Evolutionary conservation across 495 filamentous ascomycete species (phyloP), one percentile per base, ranked within the genome.

Genomic region (Venustampulla echinocandica): DNA sequence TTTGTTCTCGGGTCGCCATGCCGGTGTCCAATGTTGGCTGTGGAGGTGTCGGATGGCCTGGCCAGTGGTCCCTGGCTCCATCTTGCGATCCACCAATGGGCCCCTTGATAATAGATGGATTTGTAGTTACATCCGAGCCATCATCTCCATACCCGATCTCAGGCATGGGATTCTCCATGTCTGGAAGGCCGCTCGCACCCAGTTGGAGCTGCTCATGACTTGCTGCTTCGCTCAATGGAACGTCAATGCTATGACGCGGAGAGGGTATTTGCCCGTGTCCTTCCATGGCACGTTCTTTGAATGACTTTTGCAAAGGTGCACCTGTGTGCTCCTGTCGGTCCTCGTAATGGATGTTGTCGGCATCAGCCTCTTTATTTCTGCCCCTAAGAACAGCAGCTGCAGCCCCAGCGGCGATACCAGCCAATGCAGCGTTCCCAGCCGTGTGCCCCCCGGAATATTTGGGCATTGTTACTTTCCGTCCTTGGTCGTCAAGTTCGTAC

Each of bases 241-340:
- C 70, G 34, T 85, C 77, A 25, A 86, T 68, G 56, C 85, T 90
- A 49, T 85, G 83, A n/a, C 76, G 77, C n/a, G 85, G 84, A 10
- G 85, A 87, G 17, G 74, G 71, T n/a, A 71, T 68, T 36, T 61
- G 61, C 6, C 54, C 54, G 24, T 63, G 63, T 0, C 65, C 67
- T 35, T 71, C 67, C 54, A 66, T 60, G 2, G 72, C 67, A 40
- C 73, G 70, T 47, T 78, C 72, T 50, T 76, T 76, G 61, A 78
- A 78, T 10, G 74, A 78, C 42, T 62, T 63, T 10, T 61, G 51
- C 17, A 57, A 46, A 10, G 56, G 56, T 20, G 56, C 56, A 18
- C 53, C 53, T 19, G 50, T 55, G 22, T 44, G 7, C 21, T 55
- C 57, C 17, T 19, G 14, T n/a, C 38, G 23, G n/a, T 51, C 42